Evolutionary conservation across 305 asterid genomes (phyloP), one percentile per base, ranked within the genome.

Genomic region (Coffea humblotiana): DNA sequence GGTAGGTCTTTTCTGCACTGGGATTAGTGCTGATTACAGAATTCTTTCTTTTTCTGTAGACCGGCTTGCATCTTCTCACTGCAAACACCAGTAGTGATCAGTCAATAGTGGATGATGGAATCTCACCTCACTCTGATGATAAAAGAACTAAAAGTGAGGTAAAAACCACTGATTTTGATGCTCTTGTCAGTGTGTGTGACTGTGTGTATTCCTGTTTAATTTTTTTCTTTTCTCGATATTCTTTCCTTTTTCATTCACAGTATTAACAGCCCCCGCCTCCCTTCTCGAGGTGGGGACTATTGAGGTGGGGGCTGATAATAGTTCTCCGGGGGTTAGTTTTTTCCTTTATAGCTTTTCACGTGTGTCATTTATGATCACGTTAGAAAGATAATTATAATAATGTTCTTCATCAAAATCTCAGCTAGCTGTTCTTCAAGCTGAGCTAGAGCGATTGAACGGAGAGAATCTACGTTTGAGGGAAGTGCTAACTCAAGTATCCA

Each of bases 41-140:
- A 74, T 68, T 79, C 9, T 29, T 37, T n/a, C 16, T 67, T 69
- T 23, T 43, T 43, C 37, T 75, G 43, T 78, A 96, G 99, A 96
- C 97, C 52, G 95, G 94, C 16, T 88, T 96, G 92, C 92, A 90
- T 72, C 98, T 95, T 60, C 90, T 86, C 29, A 93, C 97, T 6
- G 85, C 92, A 11, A 93, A 90, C 76, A 86, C 88, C 9, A 88
- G 88, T 37, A 86, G 90, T 19, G 95, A 94, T 45, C 93, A 87
- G 84, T 91, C 97, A 25, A 51, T 83, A 7, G 90, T 88, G 35
- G 95, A 91, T 10, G 93, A 90, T 25, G 86, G 90, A 43, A 58
- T 87, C 47, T 90, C 94, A 13, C 80, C 91, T 4, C 82, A 81
- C 51, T 84, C 90, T 2, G 92, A 87, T 16, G 88, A 86, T n/a